Evolutionary conservation across 2,329 filamentous ascomycete genomes (phyloP), one percentile per base, ranked within the genome.

Genomic region (Phyllosticta ampelicida): DNA sequence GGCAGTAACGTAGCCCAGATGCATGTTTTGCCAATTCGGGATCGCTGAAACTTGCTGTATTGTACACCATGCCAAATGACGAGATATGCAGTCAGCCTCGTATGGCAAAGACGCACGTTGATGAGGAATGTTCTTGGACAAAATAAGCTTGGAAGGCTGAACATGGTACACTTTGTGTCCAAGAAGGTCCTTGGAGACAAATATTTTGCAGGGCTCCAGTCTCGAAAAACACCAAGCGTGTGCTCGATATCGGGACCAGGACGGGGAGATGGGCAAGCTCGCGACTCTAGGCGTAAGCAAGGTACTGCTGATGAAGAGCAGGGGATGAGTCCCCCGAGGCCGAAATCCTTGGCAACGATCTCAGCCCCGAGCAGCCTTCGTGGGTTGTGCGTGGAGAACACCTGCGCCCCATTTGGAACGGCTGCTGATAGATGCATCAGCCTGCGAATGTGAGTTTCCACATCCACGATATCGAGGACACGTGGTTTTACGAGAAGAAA

Each of bases 401-500:
- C 63, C 62, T 8, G 11, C 28, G n/a, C 9, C 9, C 16, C 26
- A 26, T 21, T 10, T 8, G n/a, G 8, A 30, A 8, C 16, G 19
- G 9, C 2, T 19, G 23, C 9, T 23, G 28, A 28, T 23, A 44
- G 36, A 6, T n/a, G 28, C n/a, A 36, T 48, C 18, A 11, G 9
- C 83, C 82, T 16, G 75, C 79, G 10, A 86, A 86, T 64, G 75
- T 82, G n/a, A 75, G 74, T 8, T 85, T 85, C 70, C 73, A 84
- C 60, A 76, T 86, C 9, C 83, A 86, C 63, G 83, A 86, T 65
- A 77, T 78, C 54, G 81, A 85, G 62, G 75, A 78, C 36, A 71
- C 77, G 10, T 86, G 83, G 83, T 67, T 73, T 29, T 80, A 79
- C 54, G 69, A 74, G 3, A 68, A 75, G 29, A 69, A 71, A 20